A percentile compares a stretch with the other conserved stretches of the same genome.
These are phyloP conservation scores for Mycena amicta DNA, from an alignment of 768 basidiomycete genomes.

Conservation along the genomic window DNA sequence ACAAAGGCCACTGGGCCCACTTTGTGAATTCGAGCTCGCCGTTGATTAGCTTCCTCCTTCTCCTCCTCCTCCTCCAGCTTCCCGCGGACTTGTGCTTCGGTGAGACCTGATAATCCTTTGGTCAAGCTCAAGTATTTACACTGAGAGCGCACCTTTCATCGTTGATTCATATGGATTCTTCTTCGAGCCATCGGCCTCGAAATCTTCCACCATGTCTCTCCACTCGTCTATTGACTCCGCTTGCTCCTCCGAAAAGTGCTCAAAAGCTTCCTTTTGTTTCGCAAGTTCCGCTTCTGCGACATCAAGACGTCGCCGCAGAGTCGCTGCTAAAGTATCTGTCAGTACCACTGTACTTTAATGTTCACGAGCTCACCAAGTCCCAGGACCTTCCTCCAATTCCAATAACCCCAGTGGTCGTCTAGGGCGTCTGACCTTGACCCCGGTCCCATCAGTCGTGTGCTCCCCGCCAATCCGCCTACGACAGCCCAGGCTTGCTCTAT, in stretches of 20 bases:
- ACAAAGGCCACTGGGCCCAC: neutral
- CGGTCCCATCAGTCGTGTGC: conserved; percentile 38
- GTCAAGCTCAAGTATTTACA: neutral
- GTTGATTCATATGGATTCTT: neutral
- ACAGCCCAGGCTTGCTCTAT: conserved; percentile 32
- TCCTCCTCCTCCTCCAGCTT: neutral
- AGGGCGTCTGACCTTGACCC: conserved; percentile 29
- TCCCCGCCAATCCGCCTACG: conserved; percentile 28
- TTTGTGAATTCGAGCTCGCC: neutral
- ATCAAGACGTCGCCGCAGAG: neutral
- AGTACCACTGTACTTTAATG: too few species aligned
- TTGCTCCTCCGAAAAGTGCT: neutral
- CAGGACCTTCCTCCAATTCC: conserved; percentile 30
- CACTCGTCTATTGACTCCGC: conserved; percentile 1
- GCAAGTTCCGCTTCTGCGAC: neutral
- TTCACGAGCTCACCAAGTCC: conserved; percentile 30
- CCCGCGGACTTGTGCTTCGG: too few species aligned
- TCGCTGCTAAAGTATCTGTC: too few species aligned
- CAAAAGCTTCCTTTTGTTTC: neutral
- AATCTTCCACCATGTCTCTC: conserved; percentile 7
- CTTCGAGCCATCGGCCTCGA: conserved; percentile 11
- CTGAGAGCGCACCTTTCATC: neutral
- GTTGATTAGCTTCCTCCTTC: neutral
- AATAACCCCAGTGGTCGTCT: conserved; percentile 30
- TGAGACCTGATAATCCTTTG: neutral